Evolutionary conservation across 495 filamentous ascomycete species (phyloP).

Genomic region (Annulohypoxylon maeteangense): DNA sequence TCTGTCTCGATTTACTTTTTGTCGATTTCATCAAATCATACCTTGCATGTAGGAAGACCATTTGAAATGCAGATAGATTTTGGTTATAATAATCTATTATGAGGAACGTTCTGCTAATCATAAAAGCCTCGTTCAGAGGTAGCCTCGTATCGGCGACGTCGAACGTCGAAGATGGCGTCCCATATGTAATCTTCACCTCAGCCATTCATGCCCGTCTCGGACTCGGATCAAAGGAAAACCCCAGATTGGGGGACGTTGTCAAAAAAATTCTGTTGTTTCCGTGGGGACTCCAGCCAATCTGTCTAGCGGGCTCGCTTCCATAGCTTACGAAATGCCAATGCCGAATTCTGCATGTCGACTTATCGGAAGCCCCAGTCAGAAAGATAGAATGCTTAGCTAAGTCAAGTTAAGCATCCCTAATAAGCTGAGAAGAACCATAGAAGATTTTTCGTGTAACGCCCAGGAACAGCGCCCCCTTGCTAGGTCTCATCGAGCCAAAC

Average conservation of each 20-base stretch:
- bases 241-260: conserved; percentile 26
- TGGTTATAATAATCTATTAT: conserved; percentile 3
- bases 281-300: conserved; percentile 16
- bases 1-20: conserved; percentile 17
- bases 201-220: conserved; percentile 41
- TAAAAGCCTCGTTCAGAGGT: neutral
- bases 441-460: conserved; percentile 18
- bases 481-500: neutral
- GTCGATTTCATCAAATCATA: conserved; percentile 15
- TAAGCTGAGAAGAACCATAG: conserved; percentile 29
- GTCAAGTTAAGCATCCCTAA: conserved; percentile 17
- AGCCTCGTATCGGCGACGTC: conserved; percentile 22
- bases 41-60: neutral
- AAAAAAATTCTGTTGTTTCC: conserved; percentile 5
- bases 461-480: conserved; percentile 8
- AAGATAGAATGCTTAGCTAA: conserved; percentile 29
- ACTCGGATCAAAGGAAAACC: conserved; percentile 40
- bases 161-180: conserved; percentile 22
- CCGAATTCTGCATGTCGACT: conserved; percentile 37
- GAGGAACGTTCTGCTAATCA: conserved; percentile 3
- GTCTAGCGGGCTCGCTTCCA: conserved; percentile 6
- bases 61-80: neutral
- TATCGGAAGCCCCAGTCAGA: conserved; percentile 16
- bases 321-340: conserved; percentile 20
- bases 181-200: conserved; percentile 10